A percentile compares a stretch with the other conserved stretches of the same genome.
Evolutionary conservation across 2,329 filamentous ascomycete genomes (phyloP).

Genomic region (Cladosporium sphaerospermum): DNA sequence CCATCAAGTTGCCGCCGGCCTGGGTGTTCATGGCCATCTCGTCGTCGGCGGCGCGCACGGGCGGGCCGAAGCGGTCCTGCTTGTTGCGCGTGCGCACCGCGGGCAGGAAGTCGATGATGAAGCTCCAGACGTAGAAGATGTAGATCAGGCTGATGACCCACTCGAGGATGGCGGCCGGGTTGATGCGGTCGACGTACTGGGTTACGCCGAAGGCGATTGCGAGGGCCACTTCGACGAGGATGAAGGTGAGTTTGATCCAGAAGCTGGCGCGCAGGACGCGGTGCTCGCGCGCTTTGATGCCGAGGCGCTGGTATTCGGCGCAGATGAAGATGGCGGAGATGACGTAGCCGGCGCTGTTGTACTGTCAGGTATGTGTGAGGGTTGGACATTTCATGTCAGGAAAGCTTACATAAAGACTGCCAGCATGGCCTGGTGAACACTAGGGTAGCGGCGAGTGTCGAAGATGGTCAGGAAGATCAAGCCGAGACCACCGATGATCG

Average conservation of each 20-base stretch:
- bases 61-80: conserved; percentile 27
- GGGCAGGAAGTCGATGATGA: conserved; percentile 80
- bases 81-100: conserved; percentile 57
- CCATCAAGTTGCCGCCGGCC: conserved; percentile 22
- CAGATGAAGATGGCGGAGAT: conserved; percentile 83
- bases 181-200: conserved; percentile 45
- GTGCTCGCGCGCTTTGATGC: conserved; percentile 70
- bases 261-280: conserved; percentile 71
- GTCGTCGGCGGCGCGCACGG: conserved; percentile 33
- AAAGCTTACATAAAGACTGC: conserved; percentile 62
- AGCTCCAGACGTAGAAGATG: conserved; percentile 74
- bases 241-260: conserved; percentile 79
- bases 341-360: conserved; percentile 61
- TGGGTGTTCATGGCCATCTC: conserved; percentile 26
- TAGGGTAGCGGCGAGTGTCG: conserved; percentile 65
- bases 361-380: not conserved
- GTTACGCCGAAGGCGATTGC: conserved; percentile 63
- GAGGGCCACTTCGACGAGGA: conserved; percentile 70
- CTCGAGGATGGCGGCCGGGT: conserved; percentile 73
- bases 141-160: conserved; percentile 76
- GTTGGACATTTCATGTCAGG: too few species aligned
- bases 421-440: conserved; percentile 69
- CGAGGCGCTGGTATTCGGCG: conserved; percentile 81
- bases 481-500: conserved; percentile 69
- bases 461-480: conserved; percentile 80